Evolutionary conservation across 345 rosid genomes (phyloP).

Genomic region (Stellera chamaejasme): DNA sequence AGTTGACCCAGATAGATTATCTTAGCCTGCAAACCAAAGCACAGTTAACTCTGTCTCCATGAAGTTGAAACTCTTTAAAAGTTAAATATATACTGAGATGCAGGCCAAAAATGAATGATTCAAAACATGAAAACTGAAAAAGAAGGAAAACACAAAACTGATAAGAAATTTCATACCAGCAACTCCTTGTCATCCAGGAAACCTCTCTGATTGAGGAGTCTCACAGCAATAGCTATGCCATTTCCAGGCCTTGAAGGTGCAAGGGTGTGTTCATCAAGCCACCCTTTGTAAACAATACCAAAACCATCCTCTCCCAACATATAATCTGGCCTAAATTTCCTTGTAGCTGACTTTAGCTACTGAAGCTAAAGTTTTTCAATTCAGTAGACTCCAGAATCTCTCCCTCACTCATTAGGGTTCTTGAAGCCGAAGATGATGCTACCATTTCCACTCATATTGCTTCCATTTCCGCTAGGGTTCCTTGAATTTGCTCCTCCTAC

Average conservation of each 20-base stretch:
- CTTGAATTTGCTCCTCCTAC: constrained; percentile 30
- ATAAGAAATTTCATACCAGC: constrained; percentile 35
- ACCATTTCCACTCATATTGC: constrained; percentile 13
- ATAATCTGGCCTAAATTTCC: constrained; percentile 72
- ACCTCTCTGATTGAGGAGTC: constrained; percentile 60
- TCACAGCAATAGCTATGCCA: constrained; percentile 66
- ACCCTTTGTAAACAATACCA: constrained; percentile 83
- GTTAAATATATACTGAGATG: no score
- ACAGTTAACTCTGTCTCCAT: constrained; percentile 3
- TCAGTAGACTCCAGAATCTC: constrained; percentile 66
- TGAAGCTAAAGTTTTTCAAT: constrained; percentile 47
- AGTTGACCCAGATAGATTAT: constrained; percentile 70
- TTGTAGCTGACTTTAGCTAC: constrained; percentile 61
- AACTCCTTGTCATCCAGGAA: constrained; percentile 79
- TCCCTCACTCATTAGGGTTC: constrained; percentile 56
- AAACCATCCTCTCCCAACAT: constrained; percentile 86
- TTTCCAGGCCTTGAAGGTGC: constrained; percentile 61
- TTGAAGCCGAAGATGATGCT: constrained; percentile 40
- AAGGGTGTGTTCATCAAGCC: constrained; percentile 58
- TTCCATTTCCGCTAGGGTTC: constrained; percentile 11
- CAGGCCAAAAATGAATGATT: background rate
- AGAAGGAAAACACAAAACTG: background rate
- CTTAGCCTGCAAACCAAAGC: constrained; percentile 41
- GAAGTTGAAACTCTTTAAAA: background rate
- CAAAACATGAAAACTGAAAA: background rate